phyloP scores from a whole-genome alignment of 768 basidiomycete genomes.

The Russula griseocarnosa region DNA sequence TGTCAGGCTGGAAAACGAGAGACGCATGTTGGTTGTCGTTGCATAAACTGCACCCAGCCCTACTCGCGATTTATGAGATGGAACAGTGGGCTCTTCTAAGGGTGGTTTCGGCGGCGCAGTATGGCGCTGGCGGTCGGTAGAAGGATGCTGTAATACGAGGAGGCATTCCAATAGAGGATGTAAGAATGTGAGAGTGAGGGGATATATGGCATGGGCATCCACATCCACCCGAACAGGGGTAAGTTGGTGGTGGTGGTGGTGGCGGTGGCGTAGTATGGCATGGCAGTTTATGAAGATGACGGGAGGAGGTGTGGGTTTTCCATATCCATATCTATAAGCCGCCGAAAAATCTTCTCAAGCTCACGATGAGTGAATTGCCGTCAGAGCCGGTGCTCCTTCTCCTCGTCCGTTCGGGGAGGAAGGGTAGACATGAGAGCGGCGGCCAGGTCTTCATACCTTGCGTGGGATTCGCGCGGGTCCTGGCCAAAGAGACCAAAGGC shows the following conservation, averaged over 20 bases:
- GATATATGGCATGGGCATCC: not conserved
- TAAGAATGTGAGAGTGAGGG: not conserved
- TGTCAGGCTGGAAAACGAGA: not conserved
- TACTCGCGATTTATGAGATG: not conserved
- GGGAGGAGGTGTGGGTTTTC: not conserved
- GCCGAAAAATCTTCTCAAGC: conserved; percentile 17
- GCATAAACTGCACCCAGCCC: not conserved
- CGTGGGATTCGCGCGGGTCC: conserved; percentile 22
- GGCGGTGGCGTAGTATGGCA: no score
- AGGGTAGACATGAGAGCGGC: not conserved
- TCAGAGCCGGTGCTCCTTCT: not conserved
- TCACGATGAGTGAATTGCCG: conserved; percentile 2
- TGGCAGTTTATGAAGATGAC: no score
- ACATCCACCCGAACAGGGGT: not conserved
- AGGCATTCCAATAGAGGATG: not conserved
- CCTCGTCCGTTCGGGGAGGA: not conserved
- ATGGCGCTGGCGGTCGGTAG: not conserved
- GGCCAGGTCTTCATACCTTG: conserved; percentile 15
- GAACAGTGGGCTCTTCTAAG: not conserved
- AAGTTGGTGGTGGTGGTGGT: not conserved
- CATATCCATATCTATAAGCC: not conserved
- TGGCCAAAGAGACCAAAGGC: conserved; percentile 26
- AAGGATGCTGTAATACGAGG: not conserved
- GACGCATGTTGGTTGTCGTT: not conserved
- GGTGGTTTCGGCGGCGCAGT: not conserved